Conservation (phyloP, 1,139 yeast species). For the Candida albicans region DNA sequence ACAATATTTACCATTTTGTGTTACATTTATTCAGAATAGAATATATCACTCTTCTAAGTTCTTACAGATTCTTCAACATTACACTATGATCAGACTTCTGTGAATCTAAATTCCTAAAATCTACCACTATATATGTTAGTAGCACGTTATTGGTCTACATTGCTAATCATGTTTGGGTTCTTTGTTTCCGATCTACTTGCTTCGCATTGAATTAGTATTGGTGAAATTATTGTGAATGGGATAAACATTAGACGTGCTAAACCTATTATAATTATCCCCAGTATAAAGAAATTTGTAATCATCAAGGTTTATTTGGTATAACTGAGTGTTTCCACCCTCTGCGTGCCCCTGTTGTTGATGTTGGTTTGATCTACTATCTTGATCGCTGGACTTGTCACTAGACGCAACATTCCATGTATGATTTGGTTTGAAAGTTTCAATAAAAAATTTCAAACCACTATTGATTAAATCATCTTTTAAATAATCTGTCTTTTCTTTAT, state of each 20-base stretch:
- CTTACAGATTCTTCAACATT: too few species aligned
- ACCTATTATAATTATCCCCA: not conserved
- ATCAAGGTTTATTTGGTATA: slow-evolving; percentile 11
- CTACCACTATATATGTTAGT: too few species aligned
- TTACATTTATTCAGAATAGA: too few species aligned
- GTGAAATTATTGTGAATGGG: not conserved
- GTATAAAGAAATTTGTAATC: slow-evolving; percentile 20
- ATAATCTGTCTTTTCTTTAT: not conserved
- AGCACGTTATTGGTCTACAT: not conserved
- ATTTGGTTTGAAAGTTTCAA: slow-evolving; percentile 22
- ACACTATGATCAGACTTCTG: too few species aligned
- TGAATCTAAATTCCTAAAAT: too few species aligned
- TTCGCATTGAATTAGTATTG: too few species aligned
- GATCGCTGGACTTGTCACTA: not conserved
- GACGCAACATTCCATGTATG: slow-evolving; percentile 11
- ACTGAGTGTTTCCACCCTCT: not conserved
- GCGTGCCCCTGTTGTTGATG: not conserved
- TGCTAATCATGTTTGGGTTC: not conserved
- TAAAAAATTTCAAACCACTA: slow-evolving; percentile 26
- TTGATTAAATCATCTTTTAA: slow-evolving; percentile 22
- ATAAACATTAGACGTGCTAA: slow-evolving; percentile 2
- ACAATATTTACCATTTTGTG: too few species aligned
- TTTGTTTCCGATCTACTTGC: not conserved
- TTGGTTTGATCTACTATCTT: not conserved
- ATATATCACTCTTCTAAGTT: too few species aligned